Evolutionary conservation across 192 early-diverging fungal genomes (phyloP).

Genomic region (Rhizoclosmatium sp.): DNA sequence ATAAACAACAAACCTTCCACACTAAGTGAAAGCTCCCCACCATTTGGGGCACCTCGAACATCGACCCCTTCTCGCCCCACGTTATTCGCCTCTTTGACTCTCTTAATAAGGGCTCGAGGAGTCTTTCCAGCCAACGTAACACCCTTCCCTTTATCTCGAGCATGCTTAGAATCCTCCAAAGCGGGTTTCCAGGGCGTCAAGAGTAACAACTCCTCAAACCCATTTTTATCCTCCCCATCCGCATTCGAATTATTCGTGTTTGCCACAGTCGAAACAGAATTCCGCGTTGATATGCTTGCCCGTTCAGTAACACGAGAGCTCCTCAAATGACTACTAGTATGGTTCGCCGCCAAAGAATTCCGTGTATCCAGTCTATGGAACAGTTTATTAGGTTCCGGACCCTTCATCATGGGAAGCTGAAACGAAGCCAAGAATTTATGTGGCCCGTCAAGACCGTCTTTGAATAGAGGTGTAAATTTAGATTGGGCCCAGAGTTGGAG

Average conservation of each 20-base stretch:
- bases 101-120: background rate
- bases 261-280: background rate
- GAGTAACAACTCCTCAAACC: constrained; percentile 2
- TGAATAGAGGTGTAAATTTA: background rate
- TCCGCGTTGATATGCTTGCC: background rate
- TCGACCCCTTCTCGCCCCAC: background rate
- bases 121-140: background rate
- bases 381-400: background rate
- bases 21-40: background rate
- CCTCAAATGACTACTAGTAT: background rate
- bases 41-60: background rate
- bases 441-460: background rate
- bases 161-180: background rate
- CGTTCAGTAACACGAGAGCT: background rate
- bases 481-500: background rate
- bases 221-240: background rate
- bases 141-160: background rate
- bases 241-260: background rate
- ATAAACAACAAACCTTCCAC: background rate
- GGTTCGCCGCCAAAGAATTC: background rate
- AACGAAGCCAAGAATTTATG: background rate
- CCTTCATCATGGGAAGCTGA: background rate
- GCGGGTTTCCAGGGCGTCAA: background rate
- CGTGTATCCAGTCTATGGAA: background rate
- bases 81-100: background rate